Evolutionary conservation across 2,329 filamentous ascomycete species (phyloP).

Genomic region (Exserohilum turcica): DNA sequence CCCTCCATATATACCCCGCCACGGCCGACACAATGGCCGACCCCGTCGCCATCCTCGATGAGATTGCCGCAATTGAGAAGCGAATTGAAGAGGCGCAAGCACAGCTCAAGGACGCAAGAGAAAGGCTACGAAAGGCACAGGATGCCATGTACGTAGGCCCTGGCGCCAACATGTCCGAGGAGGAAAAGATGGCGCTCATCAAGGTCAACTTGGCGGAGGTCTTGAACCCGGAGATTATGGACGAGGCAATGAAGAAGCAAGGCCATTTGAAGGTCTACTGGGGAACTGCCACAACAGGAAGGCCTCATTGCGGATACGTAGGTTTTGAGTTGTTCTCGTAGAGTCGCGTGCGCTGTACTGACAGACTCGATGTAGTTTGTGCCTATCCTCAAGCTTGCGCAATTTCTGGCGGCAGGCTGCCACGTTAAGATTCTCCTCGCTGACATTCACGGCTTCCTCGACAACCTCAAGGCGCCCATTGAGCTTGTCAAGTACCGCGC

Average conservation of each 20-base stretch:
- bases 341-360: constrained; percentile 8
- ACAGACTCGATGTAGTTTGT: constrained; percentile 62
- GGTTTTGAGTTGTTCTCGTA: constrained; percentile 5
- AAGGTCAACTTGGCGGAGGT: constrained; percentile 80
- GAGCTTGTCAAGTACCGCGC: constrained; percentile 83
- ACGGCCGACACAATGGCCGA: constrained; percentile 42
- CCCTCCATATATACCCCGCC: constrained; percentile 30
- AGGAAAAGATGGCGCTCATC: constrained; percentile 76
- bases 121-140: constrained; percentile 33
- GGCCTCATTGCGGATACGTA: constrained; percentile 82
- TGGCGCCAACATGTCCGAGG: constrained; percentile 48
- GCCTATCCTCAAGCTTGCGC: constrained; percentile 85
- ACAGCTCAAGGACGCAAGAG: constrained; percentile 39
- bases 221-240: constrained; percentile 82
- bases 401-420: constrained; percentile 84
- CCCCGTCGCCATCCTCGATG: constrained; percentile 36
- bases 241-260: constrained; percentile 68
- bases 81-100: constrained; percentile 37
- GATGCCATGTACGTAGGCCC: constrained; percentile 25
- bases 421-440: constrained; percentile 77
- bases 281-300: constrained; percentile 85
- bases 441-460: constrained; percentile 71
- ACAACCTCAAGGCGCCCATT: constrained; percentile 84
- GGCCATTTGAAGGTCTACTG: constrained; percentile 81
- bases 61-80: constrained; percentile 42